Evolutionary conservation across 495 filamentous ascomycete genomes (phyloP).

Genomic region (Talaromyces trachyspermus): DNA sequence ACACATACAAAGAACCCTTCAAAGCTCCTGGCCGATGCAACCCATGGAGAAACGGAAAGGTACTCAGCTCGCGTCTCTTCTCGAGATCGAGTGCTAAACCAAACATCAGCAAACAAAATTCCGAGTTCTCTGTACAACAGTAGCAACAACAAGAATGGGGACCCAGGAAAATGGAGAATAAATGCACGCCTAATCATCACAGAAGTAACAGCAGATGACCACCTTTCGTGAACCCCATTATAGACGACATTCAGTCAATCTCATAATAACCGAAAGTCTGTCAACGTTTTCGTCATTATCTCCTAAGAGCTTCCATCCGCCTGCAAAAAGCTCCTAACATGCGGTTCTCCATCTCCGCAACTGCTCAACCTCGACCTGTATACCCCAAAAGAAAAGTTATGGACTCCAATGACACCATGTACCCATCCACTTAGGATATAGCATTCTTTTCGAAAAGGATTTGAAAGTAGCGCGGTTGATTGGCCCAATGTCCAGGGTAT

Average conservation of each 20-base stretch:
- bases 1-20: constrained; percentile 10
- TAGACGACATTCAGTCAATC: background rate
- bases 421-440: background rate
- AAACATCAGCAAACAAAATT: constrained; percentile 1
- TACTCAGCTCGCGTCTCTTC: background rate
- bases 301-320: background rate
- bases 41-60: constrained; percentile 12
- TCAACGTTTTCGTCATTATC: background rate
- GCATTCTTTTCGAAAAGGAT: background rate
- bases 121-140: constrained; percentile 7
- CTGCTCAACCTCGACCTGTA: background rate
- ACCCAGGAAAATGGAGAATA: background rate
- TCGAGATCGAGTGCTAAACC: background rate
- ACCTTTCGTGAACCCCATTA: constrained; percentile 6
- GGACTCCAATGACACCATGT: constrained; percentile 5
- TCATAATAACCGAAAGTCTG: constrained; percentile 3
- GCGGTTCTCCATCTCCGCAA: background rate
- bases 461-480: background rate
- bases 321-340: background rate
- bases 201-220: constrained; percentile 3
- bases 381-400: background rate
- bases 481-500: background rate
- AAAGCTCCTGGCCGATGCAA: constrained; percentile 27
- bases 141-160: background rate
- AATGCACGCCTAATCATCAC: constrained; percentile 4